Percentiles rank a stretch among this genome's conserved stretches.
Conservation (phyloP, 345 rosid genomes). For the Citrus glauca region DNA sequence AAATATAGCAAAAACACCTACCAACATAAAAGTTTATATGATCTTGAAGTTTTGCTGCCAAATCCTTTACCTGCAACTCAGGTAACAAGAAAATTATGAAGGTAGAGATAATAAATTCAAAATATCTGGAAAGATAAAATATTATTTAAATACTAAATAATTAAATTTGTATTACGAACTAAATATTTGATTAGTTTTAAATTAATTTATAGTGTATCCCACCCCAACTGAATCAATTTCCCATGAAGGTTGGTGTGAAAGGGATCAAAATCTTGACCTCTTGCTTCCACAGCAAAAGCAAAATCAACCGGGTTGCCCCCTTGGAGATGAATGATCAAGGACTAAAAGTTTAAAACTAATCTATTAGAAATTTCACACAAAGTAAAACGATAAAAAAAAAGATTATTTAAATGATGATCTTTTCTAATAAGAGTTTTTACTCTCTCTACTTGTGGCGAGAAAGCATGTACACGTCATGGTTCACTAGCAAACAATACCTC, state of each 20-base stretch:
- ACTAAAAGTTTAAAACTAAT: neutral
- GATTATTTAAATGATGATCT: neutral
- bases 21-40: constrained; percentile 66
- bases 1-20: constrained; percentile 25
- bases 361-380: neutral
- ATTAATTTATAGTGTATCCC: too few species aligned
- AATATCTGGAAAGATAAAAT: neutral
- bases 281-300: too few species aligned
- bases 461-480: neutral
- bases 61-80: constrained; percentile 61
- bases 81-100: neutral
- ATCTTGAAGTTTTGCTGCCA: constrained; percentile 57
- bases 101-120: neutral
- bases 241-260: too few species aligned
- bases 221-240: too few species aligned
- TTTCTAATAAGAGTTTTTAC: neutral
- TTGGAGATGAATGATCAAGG: too few species aligned
- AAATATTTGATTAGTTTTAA: too few species aligned
- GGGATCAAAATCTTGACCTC: too few species aligned
- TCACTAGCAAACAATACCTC: constrained; percentile 51
- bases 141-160: too few species aligned
- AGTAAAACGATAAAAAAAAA: neutral
- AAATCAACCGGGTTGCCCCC: too few species aligned
- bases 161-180: too few species aligned
- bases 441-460: neutral